Conservation (phyloP, 257 asterid species). For the Salvia rosmarinus region DNA sequence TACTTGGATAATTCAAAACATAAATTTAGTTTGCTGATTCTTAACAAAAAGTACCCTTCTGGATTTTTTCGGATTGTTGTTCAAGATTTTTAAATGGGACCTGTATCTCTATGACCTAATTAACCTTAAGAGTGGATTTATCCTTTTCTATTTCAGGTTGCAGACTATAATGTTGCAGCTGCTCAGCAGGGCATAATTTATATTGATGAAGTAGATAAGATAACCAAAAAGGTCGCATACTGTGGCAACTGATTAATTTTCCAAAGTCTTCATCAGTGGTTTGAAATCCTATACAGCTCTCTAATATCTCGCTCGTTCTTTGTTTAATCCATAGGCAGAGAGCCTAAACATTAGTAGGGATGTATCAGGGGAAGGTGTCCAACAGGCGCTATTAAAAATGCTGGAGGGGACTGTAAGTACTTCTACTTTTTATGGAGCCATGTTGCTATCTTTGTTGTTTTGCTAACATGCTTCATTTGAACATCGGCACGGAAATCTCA, state of each 20-base stretch:
- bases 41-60: too few species aligned
- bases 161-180: slow-evolving; percentile 92
- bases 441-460: background rate
- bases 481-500: background rate
- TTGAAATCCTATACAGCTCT: slow-evolving; percentile 1
- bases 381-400: slow-evolving; percentile 96
- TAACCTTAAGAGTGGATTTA: background rate
- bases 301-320: slow-evolving; percentile 19
- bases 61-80: background rate
- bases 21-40: background rate
- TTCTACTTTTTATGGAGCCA: slow-evolving; percentile 9
- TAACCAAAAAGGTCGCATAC: slow-evolving; percentile 79
- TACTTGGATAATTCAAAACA: background rate
- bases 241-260: slow-evolving; percentile 25
- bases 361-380: slow-evolving; percentile 99
- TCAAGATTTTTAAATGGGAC: too few species aligned
- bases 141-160: slow-evolving; percentile 58
- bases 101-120: background rate
- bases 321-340: slow-evolving; percentile 70
- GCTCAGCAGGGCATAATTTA: slow-evolving; percentile 99
- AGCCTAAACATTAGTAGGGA: slow-evolving; percentile 96
- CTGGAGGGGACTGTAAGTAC: slow-evolving; percentile 98
- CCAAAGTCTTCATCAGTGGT: slow-evolving; percentile 3
- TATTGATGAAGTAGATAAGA: slow-evolving; percentile 98
- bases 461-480: background rate